Evolutionary conservation across 2,329 filamentous ascomycete genomes (phyloP).

Genomic region (Trichophaea hybrida): DNA sequence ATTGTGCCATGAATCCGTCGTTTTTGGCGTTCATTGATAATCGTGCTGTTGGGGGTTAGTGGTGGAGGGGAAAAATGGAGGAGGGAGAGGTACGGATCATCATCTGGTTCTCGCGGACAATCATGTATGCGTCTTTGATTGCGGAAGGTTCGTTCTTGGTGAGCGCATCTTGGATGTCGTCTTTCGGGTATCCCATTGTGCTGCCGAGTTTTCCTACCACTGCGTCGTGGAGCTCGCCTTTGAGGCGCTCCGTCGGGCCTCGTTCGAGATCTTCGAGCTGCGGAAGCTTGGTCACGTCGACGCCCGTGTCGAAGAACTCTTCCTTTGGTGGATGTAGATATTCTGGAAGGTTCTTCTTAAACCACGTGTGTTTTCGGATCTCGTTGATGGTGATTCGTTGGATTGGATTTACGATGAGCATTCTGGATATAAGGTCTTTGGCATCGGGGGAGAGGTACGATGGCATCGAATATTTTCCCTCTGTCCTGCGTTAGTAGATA

Average conservation of each 20-base stretch:
- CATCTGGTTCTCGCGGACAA: constrained; percentile 91
- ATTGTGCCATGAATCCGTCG: constrained; percentile 43
- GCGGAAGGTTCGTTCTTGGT: constrained; percentile 86
- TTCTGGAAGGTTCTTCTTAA: constrained; percentile 66
- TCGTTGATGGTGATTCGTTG: constrained; percentile 88
- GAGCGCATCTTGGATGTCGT: constrained; percentile 87
- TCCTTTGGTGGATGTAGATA: constrained; percentile 81
- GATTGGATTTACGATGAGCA: constrained; percentile 90
- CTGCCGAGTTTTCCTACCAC: constrained; percentile 93
- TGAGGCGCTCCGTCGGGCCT: constrained; percentile 59
- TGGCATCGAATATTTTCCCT: constrained; percentile 78
- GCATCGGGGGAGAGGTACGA: constrained; percentile 81
- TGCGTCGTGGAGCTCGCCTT: constrained; percentile 79
- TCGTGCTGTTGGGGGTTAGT: constrained; percentile 34
- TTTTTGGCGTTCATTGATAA: constrained; percentile 39
- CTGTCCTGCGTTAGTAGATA: constrained; percentile 17
- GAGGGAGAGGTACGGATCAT: constrained; percentile 66
- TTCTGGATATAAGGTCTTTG: constrained; percentile 67
- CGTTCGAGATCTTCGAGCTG: constrained; percentile 73
- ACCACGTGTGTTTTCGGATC: constrained; percentile 89
- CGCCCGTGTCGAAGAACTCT: constrained; percentile 86
- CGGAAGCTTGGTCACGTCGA: constrained; percentile 83
- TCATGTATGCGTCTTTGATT: constrained; percentile 97
- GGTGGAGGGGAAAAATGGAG: background rate
- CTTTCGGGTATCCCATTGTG: constrained; percentile 93